These are phyloP conservation scores for Taiwanofungus camphoratus DNA, from an alignment of 1,284 basidiomycete genomes.

Conservation along the genomic window DNA sequence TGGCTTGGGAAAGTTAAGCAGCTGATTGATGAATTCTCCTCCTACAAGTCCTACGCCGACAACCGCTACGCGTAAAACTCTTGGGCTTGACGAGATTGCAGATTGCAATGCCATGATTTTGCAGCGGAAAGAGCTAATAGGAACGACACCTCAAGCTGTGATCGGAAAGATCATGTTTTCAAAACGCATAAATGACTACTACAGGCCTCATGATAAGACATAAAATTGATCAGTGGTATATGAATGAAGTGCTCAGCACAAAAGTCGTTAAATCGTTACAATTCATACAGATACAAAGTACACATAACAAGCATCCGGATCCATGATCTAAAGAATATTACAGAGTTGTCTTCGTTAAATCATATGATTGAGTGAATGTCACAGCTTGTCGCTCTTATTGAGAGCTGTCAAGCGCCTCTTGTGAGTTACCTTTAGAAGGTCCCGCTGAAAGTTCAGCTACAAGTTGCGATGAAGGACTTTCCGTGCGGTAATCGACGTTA, in stretches of 20 bases:
- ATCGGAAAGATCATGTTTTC: too few species aligned
- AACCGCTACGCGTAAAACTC: conserved; percentile 58
- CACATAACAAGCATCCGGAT: too few species aligned
- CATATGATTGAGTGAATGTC: background rate
- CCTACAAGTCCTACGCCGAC: conserved; percentile 89
- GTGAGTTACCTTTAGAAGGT: background rate
- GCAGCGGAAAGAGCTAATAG: too few species aligned
- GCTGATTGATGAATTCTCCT: conserved; percentile 73
- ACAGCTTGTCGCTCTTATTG: background rate
- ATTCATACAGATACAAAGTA: too few species aligned
- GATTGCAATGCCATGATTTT: conserved; percentile 5
- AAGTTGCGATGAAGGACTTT: conserved; percentile 11
- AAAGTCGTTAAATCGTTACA: too few species aligned
- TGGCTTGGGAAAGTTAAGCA: conserved; percentile 60
- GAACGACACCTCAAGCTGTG: too few species aligned
- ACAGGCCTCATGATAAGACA: too few species aligned
- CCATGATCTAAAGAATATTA: background rate
- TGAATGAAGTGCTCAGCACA: too few species aligned
- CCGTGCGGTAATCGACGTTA: conserved; percentile 15
- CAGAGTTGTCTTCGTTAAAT: background rate
- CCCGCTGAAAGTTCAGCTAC: background rate
- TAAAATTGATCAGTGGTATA: too few species aligned
- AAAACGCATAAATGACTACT: too few species aligned
- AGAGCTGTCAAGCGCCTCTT: background rate
- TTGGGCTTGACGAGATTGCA: conserved; percentile 5